Base-by-base conservation (phyloP, 1,139 yeast species). In the Hyphopichia fennica region DNA sequence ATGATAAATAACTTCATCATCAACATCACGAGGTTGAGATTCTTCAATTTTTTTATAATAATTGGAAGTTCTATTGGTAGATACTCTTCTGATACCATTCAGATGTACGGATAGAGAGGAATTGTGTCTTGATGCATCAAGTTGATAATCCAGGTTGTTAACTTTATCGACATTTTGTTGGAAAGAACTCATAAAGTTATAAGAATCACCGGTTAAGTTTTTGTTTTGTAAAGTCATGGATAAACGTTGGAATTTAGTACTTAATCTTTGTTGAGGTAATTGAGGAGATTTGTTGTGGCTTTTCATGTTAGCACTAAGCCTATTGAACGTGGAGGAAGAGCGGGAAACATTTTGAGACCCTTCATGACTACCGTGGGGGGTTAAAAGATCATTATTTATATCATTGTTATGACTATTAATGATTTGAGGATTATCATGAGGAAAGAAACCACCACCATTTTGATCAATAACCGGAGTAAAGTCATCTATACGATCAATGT, bases 161-260 rank as follows among this genome's bases (percentile, higher is more conserved):
- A 42, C 49, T 32, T 41, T 41, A 19, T 61, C 61, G 15, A 63
- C 62, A 46, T 72, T 73, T 46, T 68, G 72, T 46, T 68, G 74
- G 51, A 74, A 73, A n/a, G 65, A 55, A 41, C 54, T 62, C 64
- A 72, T 69, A 50, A 74, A 73, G 36, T 63, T 58, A 44, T 67
- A 59, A 2, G 77, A 72, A 43, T 72, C 76, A 14, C 67, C 67
- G 19, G 52, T 41, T 41, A 45, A 45, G 32, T 51, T 54, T 2
- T 65, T 53, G 28, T 65, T 64, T 41, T 68, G 74, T 33, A 74
- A 56, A 1, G 77, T 70, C 45, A 63, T 49, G 1, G 76, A 69
- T 27, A 74, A 59, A 17, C 79, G 45, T 43, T 70, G 67, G 47
- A 74, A 74, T 49, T 70, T 71, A 7, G 54, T 49, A 38, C 67